Evolutionary conservation across 2,329 filamentous ascomycete genomes (phyloP).

Genomic region (Aspergillus glaucus): DNA sequence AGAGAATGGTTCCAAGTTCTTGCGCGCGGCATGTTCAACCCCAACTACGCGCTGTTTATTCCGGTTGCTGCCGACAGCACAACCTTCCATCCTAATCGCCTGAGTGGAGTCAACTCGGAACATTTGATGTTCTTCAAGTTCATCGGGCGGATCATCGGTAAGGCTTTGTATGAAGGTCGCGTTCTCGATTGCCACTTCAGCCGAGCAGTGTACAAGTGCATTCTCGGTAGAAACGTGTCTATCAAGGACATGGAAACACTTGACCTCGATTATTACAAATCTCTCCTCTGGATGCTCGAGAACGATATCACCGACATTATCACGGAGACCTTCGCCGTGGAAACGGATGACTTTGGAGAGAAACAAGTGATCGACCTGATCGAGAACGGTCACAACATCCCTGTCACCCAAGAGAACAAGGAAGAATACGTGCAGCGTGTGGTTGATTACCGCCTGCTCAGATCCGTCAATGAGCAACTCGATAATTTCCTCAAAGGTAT

Average conservation of each 20-base stretch:
- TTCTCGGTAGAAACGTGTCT: constrained; percentile 87
- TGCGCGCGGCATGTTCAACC: constrained; percentile 96
- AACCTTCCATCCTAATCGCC: constrained; percentile 95
- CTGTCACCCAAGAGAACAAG: constrained; percentile 97
- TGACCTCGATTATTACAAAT: constrained; percentile 98
- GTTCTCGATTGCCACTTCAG: constrained; percentile 98
- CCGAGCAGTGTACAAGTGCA: constrained; percentile 95
- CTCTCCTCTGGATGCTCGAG: constrained; percentile 94
- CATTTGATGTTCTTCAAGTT: constrained; percentile 99
- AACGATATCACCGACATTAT: constrained; percentile 98
- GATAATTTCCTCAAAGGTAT: constrained; percentile 81
- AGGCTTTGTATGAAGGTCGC: constrained; percentile 91
- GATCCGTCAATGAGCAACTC: constrained; percentile 89
- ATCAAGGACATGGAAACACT: constrained; percentile 99
- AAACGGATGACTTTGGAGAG: constrained; percentile 89
- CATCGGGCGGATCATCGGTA: constrained; percentile 96
- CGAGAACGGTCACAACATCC: constrained; percentile 79
- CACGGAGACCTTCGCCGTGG: constrained; percentile 89
- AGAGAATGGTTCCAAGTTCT: constrained; percentile 99
- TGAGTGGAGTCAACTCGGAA: constrained; percentile 89
- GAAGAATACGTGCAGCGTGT: constrained; percentile 93
- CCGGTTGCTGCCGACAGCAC: constrained; percentile 95
- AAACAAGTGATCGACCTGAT: constrained; percentile 81
- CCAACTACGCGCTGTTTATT: constrained; percentile 92
- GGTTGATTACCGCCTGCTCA: constrained; percentile 86